A percentile compares a stretch with the other conserved stretches of the same genome.
These are phyloP conservation scores for Aureobasidium sp. DNA, from an alignment of 2,329 filamentous ascomycete species.

Conservation along the genomic window DNA sequence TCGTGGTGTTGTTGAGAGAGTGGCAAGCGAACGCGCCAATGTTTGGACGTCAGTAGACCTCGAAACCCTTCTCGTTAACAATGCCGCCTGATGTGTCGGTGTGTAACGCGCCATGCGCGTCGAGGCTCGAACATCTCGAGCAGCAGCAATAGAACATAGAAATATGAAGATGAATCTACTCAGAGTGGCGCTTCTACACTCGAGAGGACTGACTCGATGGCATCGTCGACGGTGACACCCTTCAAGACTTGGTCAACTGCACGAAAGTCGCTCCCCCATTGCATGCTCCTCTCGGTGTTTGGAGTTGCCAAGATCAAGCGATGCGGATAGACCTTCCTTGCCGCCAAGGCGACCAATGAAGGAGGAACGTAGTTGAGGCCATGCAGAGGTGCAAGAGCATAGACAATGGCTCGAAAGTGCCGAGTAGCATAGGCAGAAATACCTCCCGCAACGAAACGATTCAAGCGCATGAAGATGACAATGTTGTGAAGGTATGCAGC, in stretches of 20 bases:
- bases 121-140: not conserved
- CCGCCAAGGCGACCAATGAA: slow-evolving; percentile 73
- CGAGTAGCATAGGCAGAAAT: slow-evolving; percentile 72
- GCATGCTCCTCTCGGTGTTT: slow-evolving; percentile 74
- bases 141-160: not conserved
- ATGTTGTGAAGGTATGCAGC: slow-evolving; percentile 82
- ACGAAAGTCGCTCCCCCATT: slow-evolving; percentile 77
- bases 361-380: slow-evolving; percentile 75
- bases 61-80: not conserved
- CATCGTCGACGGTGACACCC: slow-evolving; percentile 47
- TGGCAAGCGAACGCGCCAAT: slow-evolving; percentile 16
- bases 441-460: slow-evolving; percentile 74
- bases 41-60: not conserved
- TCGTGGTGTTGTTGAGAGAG: slow-evolving; percentile 16
- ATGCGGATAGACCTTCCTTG: slow-evolving; percentile 81
- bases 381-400: slow-evolving; percentile 73
- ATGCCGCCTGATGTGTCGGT: not conserved
- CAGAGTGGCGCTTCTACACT: slow-evolving; percentile 50
- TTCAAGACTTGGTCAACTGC: slow-evolving; percentile 63
- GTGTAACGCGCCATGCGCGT: not conserved
- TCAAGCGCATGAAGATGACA: slow-evolving; percentile 76
- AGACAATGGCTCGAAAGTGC: slow-evolving; percentile 53
- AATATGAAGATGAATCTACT: not conserved
- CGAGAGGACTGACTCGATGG: slow-evolving; percentile 53
- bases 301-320: slow-evolving; percentile 64